Evolutionary conservation across 176 grass and related monocot species (phyloP).

Genomic region (Puccinellia tenuiflora): DNA sequence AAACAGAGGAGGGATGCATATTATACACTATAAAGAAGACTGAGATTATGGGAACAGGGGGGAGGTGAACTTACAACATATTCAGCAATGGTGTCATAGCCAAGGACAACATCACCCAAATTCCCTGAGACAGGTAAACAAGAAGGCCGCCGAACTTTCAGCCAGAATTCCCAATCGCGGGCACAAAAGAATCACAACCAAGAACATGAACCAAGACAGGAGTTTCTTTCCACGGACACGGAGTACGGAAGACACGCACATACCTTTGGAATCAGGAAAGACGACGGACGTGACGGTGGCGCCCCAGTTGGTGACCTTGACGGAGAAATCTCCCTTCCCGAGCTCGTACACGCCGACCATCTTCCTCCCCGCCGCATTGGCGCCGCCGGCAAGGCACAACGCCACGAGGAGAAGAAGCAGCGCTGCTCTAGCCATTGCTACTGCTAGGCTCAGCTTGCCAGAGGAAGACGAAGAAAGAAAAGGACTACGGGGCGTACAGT

Average conservation of each 20-base stretch:
- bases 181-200: background rate
- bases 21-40: background rate
- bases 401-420: slow-evolving; percentile 12
- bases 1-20: background rate
- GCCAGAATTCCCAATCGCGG: background rate
- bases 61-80: slow-evolving; percentile 62
- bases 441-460: background rate
- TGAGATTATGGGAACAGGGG: background rate
- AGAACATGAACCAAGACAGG: background rate
- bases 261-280: slow-evolving; percentile 86
- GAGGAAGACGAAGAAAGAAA: background rate
- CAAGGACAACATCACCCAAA: slow-evolving; percentile 63
- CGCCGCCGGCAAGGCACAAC: slow-evolving; percentile 21
- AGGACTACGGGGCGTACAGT: background rate
- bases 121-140: slow-evolving; percentile 38
- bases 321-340: slow-evolving; percentile 63
- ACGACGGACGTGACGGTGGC: slow-evolving; percentile 66
- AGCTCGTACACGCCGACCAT: slow-evolving; percentile 69
- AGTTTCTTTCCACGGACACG: background rate
- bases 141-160: background rate
- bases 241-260: background rate
- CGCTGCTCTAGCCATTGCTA: slow-evolving; percentile 33
- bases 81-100: slow-evolving; percentile 70
- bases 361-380: slow-evolving; percentile 39
- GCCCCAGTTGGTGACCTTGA: slow-evolving; percentile 79